A percentile compares a stretch with the other conserved stretches of the same genome.
phyloP scores from a whole-genome alignment of 73 alveolate species.

The Blepharisma japonicum region DNA sequence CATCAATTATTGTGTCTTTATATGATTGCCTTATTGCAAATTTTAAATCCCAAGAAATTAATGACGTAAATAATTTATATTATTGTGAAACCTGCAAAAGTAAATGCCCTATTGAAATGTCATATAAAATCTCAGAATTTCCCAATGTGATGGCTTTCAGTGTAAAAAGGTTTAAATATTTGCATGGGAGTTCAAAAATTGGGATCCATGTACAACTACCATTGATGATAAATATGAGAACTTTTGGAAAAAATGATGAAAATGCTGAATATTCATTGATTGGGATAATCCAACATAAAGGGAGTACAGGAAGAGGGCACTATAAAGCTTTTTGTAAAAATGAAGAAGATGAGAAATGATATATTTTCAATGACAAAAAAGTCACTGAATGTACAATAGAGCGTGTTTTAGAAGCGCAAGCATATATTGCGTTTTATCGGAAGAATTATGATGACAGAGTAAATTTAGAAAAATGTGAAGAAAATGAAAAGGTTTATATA shows the following conservation, averaged over 20 bases:
- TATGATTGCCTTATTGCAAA: background rate
- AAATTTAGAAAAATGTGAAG: too few relatives aligned
- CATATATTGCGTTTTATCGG: slow-evolving; percentile 9
- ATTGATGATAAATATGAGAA: background rate
- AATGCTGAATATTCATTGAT: background rate
- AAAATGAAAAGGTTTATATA: too few relatives aligned
- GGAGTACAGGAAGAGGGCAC: background rate
- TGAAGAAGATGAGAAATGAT: background rate
- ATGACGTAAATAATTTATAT: background rate
- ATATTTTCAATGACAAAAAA: slow-evolving; percentile 9
- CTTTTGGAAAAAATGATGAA: background rate
- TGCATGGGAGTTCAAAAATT: background rate
- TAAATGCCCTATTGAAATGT: background rate
- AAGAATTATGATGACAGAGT: too few relatives aligned
- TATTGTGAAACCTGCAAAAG: background rate
- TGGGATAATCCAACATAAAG: slow-evolving; percentile 13
- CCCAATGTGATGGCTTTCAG: background rate
- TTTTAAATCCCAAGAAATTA: too few relatives aligned
- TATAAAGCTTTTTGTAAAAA: slow-evolving; percentile 22
- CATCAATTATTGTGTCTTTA: background rate
- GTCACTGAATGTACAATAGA: background rate
- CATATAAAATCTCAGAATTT: background rate
- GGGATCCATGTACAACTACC: background rate
- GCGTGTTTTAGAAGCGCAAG: background rate
- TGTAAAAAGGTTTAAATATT: background rate